A percentile compares a stretch with the other conserved stretches of the same genome.
Conservation (phyloP, 106 monocot species). For the Dioscorea dumetorum region DNA sequence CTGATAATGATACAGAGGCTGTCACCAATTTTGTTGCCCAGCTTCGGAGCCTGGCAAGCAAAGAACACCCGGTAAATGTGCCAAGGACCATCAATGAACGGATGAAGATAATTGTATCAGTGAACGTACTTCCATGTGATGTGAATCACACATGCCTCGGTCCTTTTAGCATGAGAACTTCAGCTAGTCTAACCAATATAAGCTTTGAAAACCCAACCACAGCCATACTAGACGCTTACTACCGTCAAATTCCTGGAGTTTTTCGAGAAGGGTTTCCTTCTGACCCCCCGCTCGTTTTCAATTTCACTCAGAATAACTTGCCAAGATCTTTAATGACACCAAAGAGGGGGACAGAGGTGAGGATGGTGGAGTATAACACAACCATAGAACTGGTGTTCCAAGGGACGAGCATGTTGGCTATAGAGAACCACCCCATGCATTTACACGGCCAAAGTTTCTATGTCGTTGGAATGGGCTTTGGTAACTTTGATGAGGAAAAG, state of each 20-base stretch:
- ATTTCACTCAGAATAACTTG: constrained; percentile 37
- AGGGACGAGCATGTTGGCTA: constrained; percentile 37
- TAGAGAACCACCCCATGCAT: constrained; percentile 66
- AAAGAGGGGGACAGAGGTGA: constrained; percentile 28
- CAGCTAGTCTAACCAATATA: constrained; percentile 40
- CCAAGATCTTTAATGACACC: constrained; percentile 13
- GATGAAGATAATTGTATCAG: constrained; percentile 20
- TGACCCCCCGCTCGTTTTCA: constrained; percentile 25
- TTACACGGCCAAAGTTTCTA: constrained; percentile 63
- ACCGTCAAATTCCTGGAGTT: constrained; percentile 11
- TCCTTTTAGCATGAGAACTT: neutral
- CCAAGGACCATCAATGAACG: constrained; percentile 22
- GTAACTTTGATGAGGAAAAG: constrained; percentile 41
- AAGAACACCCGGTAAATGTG: constrained; percentile 23
- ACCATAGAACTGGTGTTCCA: constrained; percentile 60
- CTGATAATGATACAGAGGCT: constrained; percentile 24
- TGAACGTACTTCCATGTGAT: constrained; percentile 23
- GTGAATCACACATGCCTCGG: no score
- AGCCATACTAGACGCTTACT: constrained; percentile 36
- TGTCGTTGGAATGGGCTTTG: constrained; percentile 50
- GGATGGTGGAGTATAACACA: constrained; percentile 31
- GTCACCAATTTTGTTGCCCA: constrained; percentile 21
- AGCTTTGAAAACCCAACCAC: constrained; percentile 23
- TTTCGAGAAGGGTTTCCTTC: constrained; percentile 20
- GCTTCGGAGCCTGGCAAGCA: constrained; percentile 26